Evolutionary conservation across 345 rosid species (phyloP).

Genomic region (rapeseed (Brassica napus)): Da-Ae NC_063445.1:1555501-1556000

Average conservation of each 20-base stretch:
- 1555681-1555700: no score
- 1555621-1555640: not conserved
- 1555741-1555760: constrained; percentile 1
- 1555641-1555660: not conserved
- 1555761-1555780: constrained; percentile 33
- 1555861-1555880: no score
- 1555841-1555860: constrained; percentile 64
- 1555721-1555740: not conserved
- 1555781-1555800: constrained; percentile 90
- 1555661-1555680: no score
- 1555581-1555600: constrained; percentile 78
- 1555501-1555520: constrained; percentile 68
- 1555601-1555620: constrained; percentile 17
- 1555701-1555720: not conserved
- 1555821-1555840: constrained; percentile 98
- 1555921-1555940: constrained; percentile 84
- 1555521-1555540: constrained; percentile 98
- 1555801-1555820: constrained; percentile 96
- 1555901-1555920: constrained; percentile 35
- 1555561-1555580: constrained; percentile 63
- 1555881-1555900: no score
- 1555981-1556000: constrained; percentile 95
- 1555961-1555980: constrained; percentile 87
- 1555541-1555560: constrained; percentile 90
- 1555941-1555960: constrained; percentile 92